These are phyloP conservation scores for Pythium biforme DNA, from an alignment of 352 stramenopile species.

Conservation along the genomic window DNA sequence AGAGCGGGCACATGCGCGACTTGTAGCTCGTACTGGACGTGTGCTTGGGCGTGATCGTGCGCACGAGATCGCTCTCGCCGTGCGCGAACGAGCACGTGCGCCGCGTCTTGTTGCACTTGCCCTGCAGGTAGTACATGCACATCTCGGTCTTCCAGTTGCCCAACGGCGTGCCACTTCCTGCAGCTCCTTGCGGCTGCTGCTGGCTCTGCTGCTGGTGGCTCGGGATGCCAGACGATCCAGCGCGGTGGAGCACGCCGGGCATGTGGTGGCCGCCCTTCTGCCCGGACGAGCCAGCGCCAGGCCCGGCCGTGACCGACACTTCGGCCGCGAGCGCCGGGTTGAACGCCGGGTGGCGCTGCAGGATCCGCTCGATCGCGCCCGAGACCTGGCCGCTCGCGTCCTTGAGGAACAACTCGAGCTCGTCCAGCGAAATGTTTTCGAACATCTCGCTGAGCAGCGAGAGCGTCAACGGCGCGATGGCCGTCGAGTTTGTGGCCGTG, in stretches of 20 bases:
- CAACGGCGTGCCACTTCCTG: slow-evolving; percentile 14
- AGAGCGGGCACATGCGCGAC: slow-evolving; percentile 75
- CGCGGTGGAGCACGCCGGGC: slow-evolving; percentile 14
- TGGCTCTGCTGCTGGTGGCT: slow-evolving; percentile 25
- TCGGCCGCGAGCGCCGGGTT: slow-evolving; percentile 44
- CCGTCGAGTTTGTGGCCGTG: not conserved
- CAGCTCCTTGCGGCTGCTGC: slow-evolving; percentile 14
- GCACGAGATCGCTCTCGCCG: slow-evolving; percentile 75
- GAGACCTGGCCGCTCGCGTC: slow-evolving; percentile 51
- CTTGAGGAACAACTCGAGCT: slow-evolving; percentile 56
- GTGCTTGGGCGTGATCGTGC: slow-evolving; percentile 35
- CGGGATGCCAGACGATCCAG: slow-evolving; percentile 17
- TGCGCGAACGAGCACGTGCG: slow-evolving; percentile 88
- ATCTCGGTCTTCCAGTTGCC: slow-evolving; percentile 90
- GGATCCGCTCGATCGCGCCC: slow-evolving; percentile 60
- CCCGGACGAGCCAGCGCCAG: slow-evolving; percentile 1
- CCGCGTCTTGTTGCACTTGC: slow-evolving; percentile 88
- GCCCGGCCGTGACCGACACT: slow-evolving; percentile 15
- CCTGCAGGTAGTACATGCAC: slow-evolving; percentile 89
- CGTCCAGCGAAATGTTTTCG: slow-evolving; percentile 58
- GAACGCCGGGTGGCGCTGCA: slow-evolving; percentile 69
- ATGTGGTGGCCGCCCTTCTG: slow-evolving; percentile 2
- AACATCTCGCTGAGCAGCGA: slow-evolving; percentile 75
- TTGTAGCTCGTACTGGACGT: slow-evolving; percentile 60
- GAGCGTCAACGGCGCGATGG: slow-evolving; percentile 53